Evolutionary conservation across 257 asterid genomes (phyloP).

Genomic region (Solanum okadae): DNA sequence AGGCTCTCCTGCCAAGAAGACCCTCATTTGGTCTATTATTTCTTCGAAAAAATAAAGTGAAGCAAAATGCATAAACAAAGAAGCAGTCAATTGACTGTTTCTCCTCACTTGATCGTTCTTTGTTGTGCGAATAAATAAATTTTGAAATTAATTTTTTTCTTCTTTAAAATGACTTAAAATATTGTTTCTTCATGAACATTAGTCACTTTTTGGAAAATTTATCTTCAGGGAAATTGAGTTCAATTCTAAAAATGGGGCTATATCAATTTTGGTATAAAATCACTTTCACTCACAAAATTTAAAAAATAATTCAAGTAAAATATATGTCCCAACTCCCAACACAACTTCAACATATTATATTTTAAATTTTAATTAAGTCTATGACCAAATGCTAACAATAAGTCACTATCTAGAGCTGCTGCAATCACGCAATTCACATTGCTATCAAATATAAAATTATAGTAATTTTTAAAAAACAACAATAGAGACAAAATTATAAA

Average conservation of each 20-base stretch:
- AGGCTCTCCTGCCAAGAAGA: not conserved
- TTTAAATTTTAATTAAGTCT: too few species aligned
- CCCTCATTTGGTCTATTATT: not conserved
- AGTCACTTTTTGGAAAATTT: not conserved
- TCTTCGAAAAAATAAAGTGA: too few species aligned
- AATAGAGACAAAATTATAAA: not conserved
- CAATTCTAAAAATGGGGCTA: not conserved
- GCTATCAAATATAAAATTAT: not conserved
- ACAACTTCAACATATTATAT: too few species aligned
- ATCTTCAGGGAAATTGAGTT: not conserved
- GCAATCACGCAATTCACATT: too few species aligned
- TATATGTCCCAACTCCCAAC: too few species aligned
- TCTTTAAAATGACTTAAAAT: not conserved
- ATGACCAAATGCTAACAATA: too few species aligned
- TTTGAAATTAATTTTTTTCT: not conserved
- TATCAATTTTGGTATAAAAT: not conserved
- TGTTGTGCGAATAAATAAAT: too few species aligned
- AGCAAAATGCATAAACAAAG: not conserved
- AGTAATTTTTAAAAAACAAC: not conserved
- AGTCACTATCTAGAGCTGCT: too few species aligned
- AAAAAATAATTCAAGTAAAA: too few species aligned
- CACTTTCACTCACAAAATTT: too few species aligned
- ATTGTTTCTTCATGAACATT: not conserved
- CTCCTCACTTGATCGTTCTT: not conserved
- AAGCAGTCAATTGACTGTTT: not conserved